Evolutionary conservation across 139 green algal species (phyloP), one percentile per base, ranked within the genome.

Genomic region (Desmodesmus armatus): DNA sequence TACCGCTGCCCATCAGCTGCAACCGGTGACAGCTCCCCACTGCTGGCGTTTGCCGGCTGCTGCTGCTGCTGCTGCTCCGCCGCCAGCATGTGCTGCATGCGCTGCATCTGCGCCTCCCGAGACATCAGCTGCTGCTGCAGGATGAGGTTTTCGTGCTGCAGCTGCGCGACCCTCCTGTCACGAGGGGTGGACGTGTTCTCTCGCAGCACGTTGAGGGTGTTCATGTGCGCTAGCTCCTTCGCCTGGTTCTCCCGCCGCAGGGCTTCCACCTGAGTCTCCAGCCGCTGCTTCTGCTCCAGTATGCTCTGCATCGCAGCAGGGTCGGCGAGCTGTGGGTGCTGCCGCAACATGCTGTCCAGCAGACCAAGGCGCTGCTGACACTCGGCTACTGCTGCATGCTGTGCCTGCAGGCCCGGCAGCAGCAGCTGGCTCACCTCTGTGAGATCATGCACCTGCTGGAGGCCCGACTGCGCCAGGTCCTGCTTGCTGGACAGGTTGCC

Each of bases 1-100:
- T 70, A 31, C 67, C 65, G 78, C 63, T 78, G 60, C 63, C 51
- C 49, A n/a, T n/a, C n/a, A n/a, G n/a, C n/a, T n/a, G n/a, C n/a
- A 19, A 21, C 19, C 53, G 53, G 53, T 21, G 53, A 62, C 35
- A 33, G 27, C 27, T 41, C 53, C 35, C 69, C 47, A 7, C 47
- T 78, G 23, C 7, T 78, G 9, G 35, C 47, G 13, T 60, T 15
- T 25, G 37, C 19, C 41, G 7, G 72, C 23, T 35, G 37, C 72
- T 39, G 44, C 66, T 67, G 31, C 40, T 58, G 37, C 67, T 79
- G 49, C 80, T 63, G 35, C 66, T 40, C 49, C 29, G 0, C 17
- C 19, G 6, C 25, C 63, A 41, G 63, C 63, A 29, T 35, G 33
- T 83, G 17, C 77, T 83, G 58, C 77, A 58, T 2, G 49, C 55